phyloP scores from a whole-genome alignment of 306 rosid species.

The Ceratonia siliqua region DNA sequence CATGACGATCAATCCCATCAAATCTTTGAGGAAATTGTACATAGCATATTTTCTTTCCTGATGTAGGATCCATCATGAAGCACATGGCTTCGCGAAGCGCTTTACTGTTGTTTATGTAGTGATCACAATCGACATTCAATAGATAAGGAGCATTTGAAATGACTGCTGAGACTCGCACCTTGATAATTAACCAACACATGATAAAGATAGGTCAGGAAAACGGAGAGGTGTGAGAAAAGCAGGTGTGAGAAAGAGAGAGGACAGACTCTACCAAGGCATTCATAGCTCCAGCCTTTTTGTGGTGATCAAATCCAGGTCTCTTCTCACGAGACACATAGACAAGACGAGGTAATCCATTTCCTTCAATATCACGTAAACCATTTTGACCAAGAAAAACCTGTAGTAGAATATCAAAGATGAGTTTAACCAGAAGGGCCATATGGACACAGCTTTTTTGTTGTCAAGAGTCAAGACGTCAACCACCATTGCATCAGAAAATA shows the following conservation, averaged over 20 bases:
- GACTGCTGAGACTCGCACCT: conserved; percentile 88
- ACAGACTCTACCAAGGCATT: conserved; percentile 64
- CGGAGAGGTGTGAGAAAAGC: background rate
- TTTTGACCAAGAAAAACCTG: conserved; percentile 98
- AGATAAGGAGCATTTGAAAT: conserved; percentile 90
- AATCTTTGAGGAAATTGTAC: conserved; percentile 95
- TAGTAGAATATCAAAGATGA: conserved; percentile 13
- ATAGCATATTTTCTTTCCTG: conserved; percentile 83
- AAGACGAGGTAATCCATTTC: conserved; percentile 79
- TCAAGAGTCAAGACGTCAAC: background rate
- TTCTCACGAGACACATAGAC: conserved; percentile 95
- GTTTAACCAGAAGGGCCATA: background rate
- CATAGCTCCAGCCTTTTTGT: conserved; percentile 97
- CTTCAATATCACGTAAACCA: conserved; percentile 82
- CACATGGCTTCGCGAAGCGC: conserved; percentile 98
- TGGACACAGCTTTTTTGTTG: background rate
- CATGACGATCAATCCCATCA: conserved; percentile 90
- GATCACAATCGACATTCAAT: conserved; percentile 93
- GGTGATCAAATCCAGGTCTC: conserved; percentile 93
- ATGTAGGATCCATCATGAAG: conserved; percentile 93
- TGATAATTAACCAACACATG: conserved; percentile 26
- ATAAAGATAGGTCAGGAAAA: conserved; percentile 6
- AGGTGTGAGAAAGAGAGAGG: conserved; percentile 1
- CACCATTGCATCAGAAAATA: conserved; percentile 3
- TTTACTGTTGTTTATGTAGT: conserved; percentile 91